phyloP scores from a whole-genome alignment of 2,329 filamentous ascomycete species.

The Ophiocordyceps robertsii region DNA sequence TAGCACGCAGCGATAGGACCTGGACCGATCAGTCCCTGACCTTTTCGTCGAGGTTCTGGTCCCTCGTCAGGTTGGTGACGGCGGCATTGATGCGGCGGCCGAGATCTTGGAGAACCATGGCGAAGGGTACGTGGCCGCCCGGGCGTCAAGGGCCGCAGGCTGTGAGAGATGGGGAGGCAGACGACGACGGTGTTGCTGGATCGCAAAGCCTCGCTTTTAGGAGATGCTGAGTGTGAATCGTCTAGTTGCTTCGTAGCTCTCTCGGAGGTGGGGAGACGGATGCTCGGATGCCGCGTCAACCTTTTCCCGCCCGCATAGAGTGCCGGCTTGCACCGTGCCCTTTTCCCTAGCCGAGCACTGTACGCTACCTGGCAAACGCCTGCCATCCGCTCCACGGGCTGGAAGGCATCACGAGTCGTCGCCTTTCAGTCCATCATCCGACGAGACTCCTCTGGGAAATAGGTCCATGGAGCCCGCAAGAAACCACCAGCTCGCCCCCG shows the following conservation, averaged over 20 bases:
- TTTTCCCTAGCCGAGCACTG: too few relatives aligned
- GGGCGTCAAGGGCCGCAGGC: neutral
- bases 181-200: neutral
- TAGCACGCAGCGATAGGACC: neutral
- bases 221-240: neutral
- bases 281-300: neutral
- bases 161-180: neutral
- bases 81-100: conserved; percentile 97
- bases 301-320: neutral
- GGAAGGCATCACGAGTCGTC: too few relatives aligned
- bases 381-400: too few relatives aligned
- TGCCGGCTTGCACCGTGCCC: too few relatives aligned
- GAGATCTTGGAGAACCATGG: conserved; percentile 97
- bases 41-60: conserved; percentile 93
- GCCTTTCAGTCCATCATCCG: too few relatives aligned
- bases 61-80: conserved; percentile 82
- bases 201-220: neutral
- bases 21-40: conserved; percentile 25
- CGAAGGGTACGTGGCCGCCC: neutral
- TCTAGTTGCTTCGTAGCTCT: too few relatives aligned
- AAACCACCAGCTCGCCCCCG: too few relatives aligned
- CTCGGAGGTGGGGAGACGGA: neutral
- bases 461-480: too few relatives aligned
- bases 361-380: too few relatives aligned
- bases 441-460: too few relatives aligned